A percentile compares a stretch with the other conserved stretches of the same genome.
Conservation (phyloP, 768 basidiomycete genomes). For the Lactarius indigo region DNA sequence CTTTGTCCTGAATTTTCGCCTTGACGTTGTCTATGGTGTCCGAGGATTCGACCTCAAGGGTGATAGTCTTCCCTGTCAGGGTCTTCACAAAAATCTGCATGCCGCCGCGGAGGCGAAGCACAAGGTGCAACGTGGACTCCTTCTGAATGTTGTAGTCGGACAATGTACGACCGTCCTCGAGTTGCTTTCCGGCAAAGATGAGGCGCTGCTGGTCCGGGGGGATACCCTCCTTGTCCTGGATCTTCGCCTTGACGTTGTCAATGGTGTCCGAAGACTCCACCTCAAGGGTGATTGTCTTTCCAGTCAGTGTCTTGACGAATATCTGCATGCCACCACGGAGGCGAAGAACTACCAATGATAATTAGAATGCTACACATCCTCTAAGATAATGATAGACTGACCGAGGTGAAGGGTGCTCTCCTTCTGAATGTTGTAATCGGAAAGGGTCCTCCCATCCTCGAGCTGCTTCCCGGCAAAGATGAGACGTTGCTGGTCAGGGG, state of each 20-base stretch:
- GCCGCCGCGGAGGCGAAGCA: conserved; percentile 88
- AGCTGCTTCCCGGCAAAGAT: conserved; percentile 84
- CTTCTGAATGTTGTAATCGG: conserved; percentile 67
- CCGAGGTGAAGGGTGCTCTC: conserved; percentile 57
- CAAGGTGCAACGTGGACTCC: conserved; percentile 88
- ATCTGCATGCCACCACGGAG: conserved; percentile 65
- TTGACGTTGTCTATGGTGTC: conserved; percentile 89
- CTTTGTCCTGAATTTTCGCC: conserved; percentile 93
- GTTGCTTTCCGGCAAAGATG: conserved; percentile 96
- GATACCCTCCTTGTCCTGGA: conserved; percentile 83
- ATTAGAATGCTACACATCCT: conserved; percentile 32
- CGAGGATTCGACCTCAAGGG: conserved; percentile 83
- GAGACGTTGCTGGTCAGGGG: conserved; percentile 73
- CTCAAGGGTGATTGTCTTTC: conserved; percentile 89
- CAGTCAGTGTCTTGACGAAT: conserved; percentile 84
- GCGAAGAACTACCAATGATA: conserved; percentile 43
- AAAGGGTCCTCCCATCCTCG: conserved; percentile 75
- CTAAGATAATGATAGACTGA: conserved; percentile 41
- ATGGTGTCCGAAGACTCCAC: conserved; percentile 78
- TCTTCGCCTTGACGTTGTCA: conserved; percentile 78
- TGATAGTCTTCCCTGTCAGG: conserved; percentile 86
- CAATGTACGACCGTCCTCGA: conserved; percentile 89
- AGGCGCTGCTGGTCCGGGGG: conserved; percentile 90
- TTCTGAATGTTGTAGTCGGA: conserved; percentile 95
- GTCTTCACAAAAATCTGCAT: conserved; percentile 87